Percentiles rank a stretch among this genome's conserved stretches.
These are phyloP conservation scores for Gloeostereum incarnatum DNA, from an alignment of 768 basidiomycete species.

Conservation along the genomic window DNA sequence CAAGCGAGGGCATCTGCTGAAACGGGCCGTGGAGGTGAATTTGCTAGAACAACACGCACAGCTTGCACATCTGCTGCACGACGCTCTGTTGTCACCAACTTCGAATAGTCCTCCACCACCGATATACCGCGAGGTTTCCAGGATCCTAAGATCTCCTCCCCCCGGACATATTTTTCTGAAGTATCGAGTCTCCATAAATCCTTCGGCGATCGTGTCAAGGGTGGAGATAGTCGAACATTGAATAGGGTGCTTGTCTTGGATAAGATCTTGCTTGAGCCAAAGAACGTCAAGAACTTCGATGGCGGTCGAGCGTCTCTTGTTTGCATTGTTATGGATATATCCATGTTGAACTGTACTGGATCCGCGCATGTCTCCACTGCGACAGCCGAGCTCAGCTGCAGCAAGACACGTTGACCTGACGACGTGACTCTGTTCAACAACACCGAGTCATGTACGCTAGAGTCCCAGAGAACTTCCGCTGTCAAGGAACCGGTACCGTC, in stretches of 20 bases:
- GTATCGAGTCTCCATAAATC: slow-evolving; percentile 96
- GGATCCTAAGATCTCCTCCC: slow-evolving; percentile 72
- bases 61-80: slow-evolving; percentile 87
- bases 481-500: slow-evolving; percentile 75
- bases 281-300: slow-evolving; percentile 65
- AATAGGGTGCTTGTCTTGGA: slow-evolving; percentile 81
- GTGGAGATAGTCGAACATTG: slow-evolving; percentile 70
- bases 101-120: slow-evolving; percentile 79
- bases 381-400: slow-evolving; percentile 72
- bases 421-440: slow-evolving; percentile 82
- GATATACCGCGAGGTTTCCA: slow-evolving; percentile 90
- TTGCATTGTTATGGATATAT: slow-evolving; percentile 77
- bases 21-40: slow-evolving; percentile 38
- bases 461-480: slow-evolving; percentile 84
- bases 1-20: slow-evolving; percentile 49
- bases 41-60: slow-evolving; percentile 65
- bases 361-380: slow-evolving; percentile 79
- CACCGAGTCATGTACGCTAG: slow-evolving; percentile 79
- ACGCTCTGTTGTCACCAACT: slow-evolving; percentile 61
- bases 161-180: slow-evolving; percentile 88
- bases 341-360: slow-evolving; percentile 84
- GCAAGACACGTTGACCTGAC: slow-evolving; percentile 65
- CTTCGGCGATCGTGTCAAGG: slow-evolving; percentile 74
- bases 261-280: slow-evolving; percentile 69
- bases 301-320: slow-evolving; percentile 82